Evolutionary conservation across 768 basidiomycete genomes (phyloP).

Genomic region (Russula earlei): DNA sequence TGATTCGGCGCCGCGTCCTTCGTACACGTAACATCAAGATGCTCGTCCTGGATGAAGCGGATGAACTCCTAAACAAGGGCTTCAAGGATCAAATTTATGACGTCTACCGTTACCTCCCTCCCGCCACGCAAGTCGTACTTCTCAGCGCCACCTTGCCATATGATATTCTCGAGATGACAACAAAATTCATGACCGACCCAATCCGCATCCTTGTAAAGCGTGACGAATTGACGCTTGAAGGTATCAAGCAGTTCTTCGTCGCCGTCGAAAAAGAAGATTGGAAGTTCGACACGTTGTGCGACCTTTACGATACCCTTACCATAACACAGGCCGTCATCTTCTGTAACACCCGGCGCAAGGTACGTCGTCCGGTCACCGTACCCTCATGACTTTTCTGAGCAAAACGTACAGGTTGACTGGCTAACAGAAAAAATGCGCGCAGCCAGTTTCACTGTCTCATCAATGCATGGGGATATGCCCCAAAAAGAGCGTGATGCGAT

Average conservation of each 20-base stretch:
- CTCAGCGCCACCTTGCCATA: conserved; percentile 93
- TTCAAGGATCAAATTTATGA: conserved; percentile 99
- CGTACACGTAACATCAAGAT: conserved; percentile 98
- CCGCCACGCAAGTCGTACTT: conserved; percentile 93
- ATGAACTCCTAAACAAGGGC: conserved; percentile 93
- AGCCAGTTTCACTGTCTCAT: conserved; percentile 96
- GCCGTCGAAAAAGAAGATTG: conserved; percentile 99
- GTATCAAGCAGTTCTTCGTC: conserved; percentile 95
- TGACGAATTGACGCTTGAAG: conserved; percentile 96
- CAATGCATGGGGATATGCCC: conserved; percentile 94
- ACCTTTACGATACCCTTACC: conserved; percentile 95
- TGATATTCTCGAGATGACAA: conserved; percentile 98
- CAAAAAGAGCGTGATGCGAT: conserved; percentile 94
- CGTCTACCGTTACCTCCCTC: conserved; percentile 94
- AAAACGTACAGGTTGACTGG: conserved; percentile 73
- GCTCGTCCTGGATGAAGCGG: conserved; percentile 90
- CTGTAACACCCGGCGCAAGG: conserved; percentile 97
- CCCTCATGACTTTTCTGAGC: neutral
- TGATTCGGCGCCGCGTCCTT: conserved; percentile 91
- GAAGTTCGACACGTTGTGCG: conserved; percentile 98
- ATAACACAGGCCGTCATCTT: conserved; percentile 99
- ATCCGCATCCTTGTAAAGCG: conserved; percentile 98
- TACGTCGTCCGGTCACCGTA: conserved; percentile 25
- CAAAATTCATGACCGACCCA: conserved; percentile 98
- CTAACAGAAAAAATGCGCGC: conserved; percentile 96